These are phyloP conservation scores for Capsella rubella DNA, from an alignment of 441 rosid species.

Conservation along the genomic window DNA sequence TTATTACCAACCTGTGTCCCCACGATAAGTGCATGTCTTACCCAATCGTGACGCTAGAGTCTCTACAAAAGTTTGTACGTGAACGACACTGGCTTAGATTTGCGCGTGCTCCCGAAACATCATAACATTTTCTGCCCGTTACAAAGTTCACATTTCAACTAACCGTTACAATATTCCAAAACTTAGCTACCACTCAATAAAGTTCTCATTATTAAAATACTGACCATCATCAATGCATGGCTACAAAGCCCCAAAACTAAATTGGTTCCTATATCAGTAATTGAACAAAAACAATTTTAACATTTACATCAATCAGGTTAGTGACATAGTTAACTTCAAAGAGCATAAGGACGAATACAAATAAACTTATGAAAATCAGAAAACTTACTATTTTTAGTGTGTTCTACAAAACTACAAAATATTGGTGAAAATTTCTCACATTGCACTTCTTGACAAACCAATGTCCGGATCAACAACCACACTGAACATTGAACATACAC, in stretches of 20 bases:
- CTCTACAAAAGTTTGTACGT: not conserved
- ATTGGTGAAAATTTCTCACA: too few species aligned
- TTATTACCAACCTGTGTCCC: not conserved
- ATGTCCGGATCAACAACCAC: too few species aligned
- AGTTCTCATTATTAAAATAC: not conserved
- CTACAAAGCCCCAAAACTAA: not conserved
- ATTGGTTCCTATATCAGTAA: not conserved
- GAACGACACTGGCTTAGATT: not conserved
- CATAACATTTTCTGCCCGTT: constrained; percentile 22
- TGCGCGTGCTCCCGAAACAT: constrained; percentile 4
- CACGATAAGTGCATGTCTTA: constrained; percentile 17
- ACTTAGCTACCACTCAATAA: not conserved
- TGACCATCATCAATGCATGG: not conserved
- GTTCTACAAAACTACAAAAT: too few species aligned
- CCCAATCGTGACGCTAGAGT: not conserved
- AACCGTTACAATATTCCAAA: constrained; percentile 2
- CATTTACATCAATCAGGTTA: not conserved
- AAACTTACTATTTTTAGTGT: too few species aligned
- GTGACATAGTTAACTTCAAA: too few species aligned
- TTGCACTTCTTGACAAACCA: too few species aligned
- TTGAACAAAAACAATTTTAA: not conserved
- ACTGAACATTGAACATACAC: too few species aligned
- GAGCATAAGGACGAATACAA: too few species aligned
- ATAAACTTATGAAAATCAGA: too few species aligned
- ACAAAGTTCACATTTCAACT: not conserved